Base-by-base conservation (phyloP, 2,329 filamentous ascomycete species). In the Chaetoscypha palmicola region DNA sequence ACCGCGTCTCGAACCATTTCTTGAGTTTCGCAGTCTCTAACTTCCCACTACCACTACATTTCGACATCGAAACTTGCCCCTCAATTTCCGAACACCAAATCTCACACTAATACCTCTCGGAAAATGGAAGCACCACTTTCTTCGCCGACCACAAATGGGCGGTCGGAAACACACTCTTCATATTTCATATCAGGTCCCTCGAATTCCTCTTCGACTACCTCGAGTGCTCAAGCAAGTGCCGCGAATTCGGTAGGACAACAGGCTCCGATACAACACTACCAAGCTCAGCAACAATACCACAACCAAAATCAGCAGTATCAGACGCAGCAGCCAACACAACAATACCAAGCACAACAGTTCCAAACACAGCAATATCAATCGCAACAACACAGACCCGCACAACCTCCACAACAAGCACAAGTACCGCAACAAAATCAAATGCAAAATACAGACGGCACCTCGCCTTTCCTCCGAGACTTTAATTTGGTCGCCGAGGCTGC, bases 401-500 rank as follows among this genome's bases (percentile, higher is more conserved):
- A 50, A 23, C 28, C 41, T 23, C 43, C 43, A 39, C 52, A 51
- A 35, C 39, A 34, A 26, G 3, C 16, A 10, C 42, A 22, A 31
- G 17, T 21, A 14, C 28, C 36, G 19, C 49, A 52, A 34, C 50
- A 53, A 35, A 37, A 46, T 34, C 46, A 40, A 28, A 47, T 42
- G 7, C 48, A 48, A 38, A 35, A 36, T 20, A 74, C 75, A 11
- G 64, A 66, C 17, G 79, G 76, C 58, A 70, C 68, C 4, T 70
- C 72, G 8, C 72, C 72, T 3, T 89, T 89, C 61, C 73, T 94
- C 48, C 79, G 82, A 57, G 83, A 94, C 64, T 86, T 91, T 59
- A 91, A 77, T 46, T 76, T 96, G 22, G 76, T 96, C 32, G 90
- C 90, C 26, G 91, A 97, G 70, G 91, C 91, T 2, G 91, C 89